Percentiles rank a stretch among this genome's conserved stretches.
Evolutionary conservation across 306 rosid species (phyloP).

Genomic region (Lathyrus aphaca): DNA sequence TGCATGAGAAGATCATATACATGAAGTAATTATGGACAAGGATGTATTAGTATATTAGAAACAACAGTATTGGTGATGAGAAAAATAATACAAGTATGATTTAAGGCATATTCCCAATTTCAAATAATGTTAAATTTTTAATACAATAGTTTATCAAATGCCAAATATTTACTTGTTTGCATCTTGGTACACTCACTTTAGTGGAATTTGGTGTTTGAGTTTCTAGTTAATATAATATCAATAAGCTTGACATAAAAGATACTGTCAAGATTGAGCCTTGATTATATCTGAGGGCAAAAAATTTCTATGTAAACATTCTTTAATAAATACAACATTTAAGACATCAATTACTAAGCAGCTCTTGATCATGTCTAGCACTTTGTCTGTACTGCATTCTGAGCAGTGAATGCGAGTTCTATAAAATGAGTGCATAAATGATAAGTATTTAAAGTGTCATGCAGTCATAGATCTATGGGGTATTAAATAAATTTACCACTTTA

Average conservation of each 20-base stretch:
- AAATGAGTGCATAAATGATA: constrained; percentile 42
- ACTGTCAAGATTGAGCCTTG: constrained; percentile 20
- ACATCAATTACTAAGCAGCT: constrained; percentile 17
- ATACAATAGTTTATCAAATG: not conserved
- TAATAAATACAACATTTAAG: not conserved
- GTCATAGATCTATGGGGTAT: constrained; percentile 58
- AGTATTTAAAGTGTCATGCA: constrained; percentile 50
- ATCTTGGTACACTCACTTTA: not conserved
- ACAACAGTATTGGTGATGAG: not conserved
- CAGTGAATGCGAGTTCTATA: not conserved
- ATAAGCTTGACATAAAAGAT: not conserved
- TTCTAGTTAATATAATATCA: not conserved
- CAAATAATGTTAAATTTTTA: not conserved
- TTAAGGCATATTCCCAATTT: not conserved
- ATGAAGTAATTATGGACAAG: constrained; percentile 1
- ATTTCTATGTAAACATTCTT: not conserved
- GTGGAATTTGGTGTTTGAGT: not conserved
- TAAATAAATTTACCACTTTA: not conserved
- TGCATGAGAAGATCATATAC: constrained; percentile 2
- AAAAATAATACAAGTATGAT: not conserved
- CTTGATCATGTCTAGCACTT: constrained; percentile 21
- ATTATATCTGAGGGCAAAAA: not conserved
- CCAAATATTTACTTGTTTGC: not conserved
- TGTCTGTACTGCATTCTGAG: not conserved
- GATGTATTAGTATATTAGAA: not conserved